Base-by-base conservation (phyloP, 2,329 filamentous ascomycete genomes). In the Metarhizium album region DNA sequence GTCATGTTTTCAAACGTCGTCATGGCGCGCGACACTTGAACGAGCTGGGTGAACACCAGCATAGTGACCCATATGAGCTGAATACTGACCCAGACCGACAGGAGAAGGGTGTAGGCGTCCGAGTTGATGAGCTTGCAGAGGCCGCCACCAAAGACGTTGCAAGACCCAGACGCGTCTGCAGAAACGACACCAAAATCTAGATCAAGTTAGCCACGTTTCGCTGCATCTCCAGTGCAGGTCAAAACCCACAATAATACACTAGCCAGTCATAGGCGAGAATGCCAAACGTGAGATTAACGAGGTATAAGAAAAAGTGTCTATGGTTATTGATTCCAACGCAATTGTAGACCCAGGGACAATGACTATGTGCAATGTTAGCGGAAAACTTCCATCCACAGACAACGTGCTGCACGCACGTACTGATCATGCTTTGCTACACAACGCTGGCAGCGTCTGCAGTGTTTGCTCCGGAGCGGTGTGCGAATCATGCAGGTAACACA, bases 1-100 rank as follows among this genome's bases (percentile, higher is more conserved):
- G 84, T 83, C 90, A 98, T 97, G 67, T 90, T 95, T 69, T 98
- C 93, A 68, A 87, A 97, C 0, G 93, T 98, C 1, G 93, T 98
- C 74, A 95, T 85, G 52, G 90, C 94, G 54, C 90, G 83, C 0
- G 90, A 86, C 48, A 98, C 84, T 64, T 98, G 93, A 47, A 96
- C 77, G 48, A 96, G 82, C 65, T 98, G 94, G 4, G 97, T 94
- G 56, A 90, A 86, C 53, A 96, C 77, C 33, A 98, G 82, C 90
- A 98, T 97, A n/a, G 86, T 84, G 2, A 97, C 88, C 93, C 93
- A 98, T 20, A 88, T 85, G 31, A 96, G 78, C 67, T 98, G 94
- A 42, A 96, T 73, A 2, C 79, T 77, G 6, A 79, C 79, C 93
- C 93, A 98, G 27, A 87, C 70, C 13, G 80, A 79, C 20, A 95